These are phyloP conservation scores for Pichia sp. DNA, from an alignment of 1,139 yeast species.

Conservation along the genomic window DNA sequence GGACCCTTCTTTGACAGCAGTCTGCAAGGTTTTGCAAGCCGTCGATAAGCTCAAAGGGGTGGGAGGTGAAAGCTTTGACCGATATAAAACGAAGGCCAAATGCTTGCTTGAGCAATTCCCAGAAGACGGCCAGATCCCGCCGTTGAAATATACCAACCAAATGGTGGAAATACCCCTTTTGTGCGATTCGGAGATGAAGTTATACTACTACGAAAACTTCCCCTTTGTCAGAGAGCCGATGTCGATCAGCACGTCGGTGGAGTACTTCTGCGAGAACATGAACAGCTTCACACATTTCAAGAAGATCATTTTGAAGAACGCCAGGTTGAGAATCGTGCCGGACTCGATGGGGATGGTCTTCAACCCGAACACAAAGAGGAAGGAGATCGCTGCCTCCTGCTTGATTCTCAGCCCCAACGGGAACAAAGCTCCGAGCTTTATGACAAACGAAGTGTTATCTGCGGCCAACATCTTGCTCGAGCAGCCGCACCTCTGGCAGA, in stretches of 20 bases:
- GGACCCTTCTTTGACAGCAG: slow-evolving; percentile 1
- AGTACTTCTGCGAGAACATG: slow-evolving; percentile 9
- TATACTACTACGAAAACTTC: slow-evolving; percentile 14
- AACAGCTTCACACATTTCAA: slow-evolving; percentile 14
- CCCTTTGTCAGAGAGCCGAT: slow-evolving; percentile 20
- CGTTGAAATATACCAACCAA: slow-evolving; percentile 17
- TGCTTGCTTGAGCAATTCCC: not conserved
- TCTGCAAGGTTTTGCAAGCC: not conserved
- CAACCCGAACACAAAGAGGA: not conserved
- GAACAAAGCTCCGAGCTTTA: not conserved
- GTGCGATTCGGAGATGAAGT: not conserved
- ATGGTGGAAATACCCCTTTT: slow-evolving; percentile 17
- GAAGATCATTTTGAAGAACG: slow-evolving; percentile 16
- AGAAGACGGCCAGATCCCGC: not conserved
- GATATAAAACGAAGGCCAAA: not conserved
- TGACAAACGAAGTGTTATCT: slow-evolving; percentile 1
- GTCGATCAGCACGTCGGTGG: slow-evolving; percentile 14
- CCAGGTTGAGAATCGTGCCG: slow-evolving; percentile 2
- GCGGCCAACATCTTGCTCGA: slow-evolving; percentile 14
- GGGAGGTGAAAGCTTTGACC: not conserved
- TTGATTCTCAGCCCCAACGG: not conserved
- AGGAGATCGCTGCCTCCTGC: not conserved
- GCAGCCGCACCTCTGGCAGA: slow-evolving; percentile 13
- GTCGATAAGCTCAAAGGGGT: not conserved
- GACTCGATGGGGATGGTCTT: not conserved